Evolutionary conservation across 305 asterid genomes (phyloP), one percentile per base, ranked within the genome.

Genomic region (Rubia tinctorum): DNA sequence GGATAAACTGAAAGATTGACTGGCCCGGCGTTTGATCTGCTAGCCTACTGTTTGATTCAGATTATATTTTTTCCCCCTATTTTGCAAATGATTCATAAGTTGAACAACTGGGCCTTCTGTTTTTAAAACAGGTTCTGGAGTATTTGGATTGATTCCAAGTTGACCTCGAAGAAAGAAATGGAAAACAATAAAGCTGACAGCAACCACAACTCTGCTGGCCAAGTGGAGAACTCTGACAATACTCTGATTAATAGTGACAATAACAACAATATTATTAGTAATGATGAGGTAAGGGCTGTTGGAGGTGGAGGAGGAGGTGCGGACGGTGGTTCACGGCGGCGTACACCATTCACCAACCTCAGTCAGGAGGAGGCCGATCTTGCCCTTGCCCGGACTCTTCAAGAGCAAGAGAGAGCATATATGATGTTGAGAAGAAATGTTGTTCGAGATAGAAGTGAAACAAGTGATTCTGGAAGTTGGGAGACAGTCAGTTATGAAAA

Each of bases 371-470:
- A 93, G 75, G 94, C 97, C 73, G 98, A 93, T 86, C 98, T 88
- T 53, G 97, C 94, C 80, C 97, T 93, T 45, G 98, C 98, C 67
- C 94, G 98, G 64, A 88, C 97, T 66, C 92, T 93, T 73, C 97
- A 93, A 77, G 97, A 93, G 65, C 97, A 93, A 97, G 99, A 94
- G 84, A 90, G 99, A 81, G 98, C 97, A 70, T 94, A 94, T 80
- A 88, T 94, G 98, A 88, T 94, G 98, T 80, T 94, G 86, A 89
- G 89, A 74, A 90, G 90, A 92, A 84, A 84, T 73, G 84, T 76
- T 49, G 84, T 78, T 42, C 84, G 80, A 20, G 63, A 22, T 58
- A 30, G 34, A n/a, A 51, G 22, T 5, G 58, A 51, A 8, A 14
- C 58, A 51, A 87, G 88, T 84, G 93, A 88, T 78, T 91, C 81